phyloP scores from a whole-genome alignment of 352 stramenopile genomes.

The Phytophthora multivora region DNA sequence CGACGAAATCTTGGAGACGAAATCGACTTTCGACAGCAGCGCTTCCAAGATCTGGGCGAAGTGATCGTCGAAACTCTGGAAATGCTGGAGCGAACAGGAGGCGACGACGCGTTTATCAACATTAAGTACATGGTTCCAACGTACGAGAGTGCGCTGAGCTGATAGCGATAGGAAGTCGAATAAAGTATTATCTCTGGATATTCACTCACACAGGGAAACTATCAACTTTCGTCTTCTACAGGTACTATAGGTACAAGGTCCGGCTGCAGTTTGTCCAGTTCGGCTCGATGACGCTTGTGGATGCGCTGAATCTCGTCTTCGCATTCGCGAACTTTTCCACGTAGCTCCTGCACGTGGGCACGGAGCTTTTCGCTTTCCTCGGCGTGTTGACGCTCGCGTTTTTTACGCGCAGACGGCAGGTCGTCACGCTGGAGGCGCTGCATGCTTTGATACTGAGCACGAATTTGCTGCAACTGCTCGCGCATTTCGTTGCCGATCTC shows the following conservation, averaged over 20 bases:
- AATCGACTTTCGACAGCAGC: slow-evolving; percentile 92
- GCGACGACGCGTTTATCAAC: slow-evolving; percentile 91
- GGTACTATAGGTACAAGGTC: slow-evolving; percentile 20
- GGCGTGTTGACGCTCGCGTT: slow-evolving; percentile 40
- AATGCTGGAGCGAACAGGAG: slow-evolving; percentile 83
- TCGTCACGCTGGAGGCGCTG: slow-evolving; percentile 39
- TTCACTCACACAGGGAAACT: too few relatives aligned
- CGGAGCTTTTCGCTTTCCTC: slow-evolving; percentile 64
- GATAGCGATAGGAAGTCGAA: slow-evolving; percentile 1
- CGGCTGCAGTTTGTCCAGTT: slow-evolving; percentile 40
- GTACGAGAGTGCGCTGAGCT: slow-evolving; percentile 75
- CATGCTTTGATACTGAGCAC: slow-evolving; percentile 55
- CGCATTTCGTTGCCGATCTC: slow-evolving; percentile 80
- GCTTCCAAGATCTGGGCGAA: slow-evolving; percentile 79
- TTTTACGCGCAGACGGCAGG: slow-evolving; percentile 41
- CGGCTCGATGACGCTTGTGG: slow-evolving; percentile 57
- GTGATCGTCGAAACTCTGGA: slow-evolving; percentile 90
- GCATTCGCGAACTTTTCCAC: slow-evolving; percentile 72
- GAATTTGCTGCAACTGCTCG: slow-evolving; percentile 69
- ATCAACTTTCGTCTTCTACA: slow-evolving; percentile 30
- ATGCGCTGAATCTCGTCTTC: slow-evolving; percentile 87
- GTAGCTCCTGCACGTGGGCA: slow-evolving; percentile 61
- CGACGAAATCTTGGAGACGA: slow-evolving; percentile 89
- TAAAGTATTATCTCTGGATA: slow-evolving; percentile 6
- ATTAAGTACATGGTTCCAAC: slow-evolving; percentile 98